Base-by-base conservation (phyloP, 2,329 filamentous ascomycete genomes). In the Cladosporium sp. region DNA sequence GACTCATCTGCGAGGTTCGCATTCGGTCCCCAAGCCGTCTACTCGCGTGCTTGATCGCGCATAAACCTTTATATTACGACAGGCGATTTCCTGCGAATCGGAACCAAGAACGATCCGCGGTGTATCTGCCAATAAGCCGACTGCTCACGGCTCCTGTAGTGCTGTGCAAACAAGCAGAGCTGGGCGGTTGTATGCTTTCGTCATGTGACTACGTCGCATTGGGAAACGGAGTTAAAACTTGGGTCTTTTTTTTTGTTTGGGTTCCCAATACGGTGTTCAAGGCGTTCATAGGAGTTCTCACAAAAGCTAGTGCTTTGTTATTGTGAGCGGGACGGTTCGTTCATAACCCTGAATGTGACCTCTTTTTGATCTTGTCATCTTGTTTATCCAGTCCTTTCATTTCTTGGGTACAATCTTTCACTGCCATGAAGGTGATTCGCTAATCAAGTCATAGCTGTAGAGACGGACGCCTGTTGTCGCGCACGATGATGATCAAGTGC, bases 1-100 rank as follows among this genome's bases (percentile, higher is more conserved):
- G 69, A 67, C 19, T 61, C 63, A 19, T 55, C 62, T 19, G 49
- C 49, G 30, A 65, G 42, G 30, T 17, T 56, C 45, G 54, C 42
- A 8, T 56, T 56, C 20, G 40, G 25, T 17, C 15, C n/a, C n/a
- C 54, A 56, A 22, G 34, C 54, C 17, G 42, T 56, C 8, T 56
- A 25, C 42, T 47, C 42, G 42, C 54, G 54, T 15, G 54, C 54
- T 25, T 56, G 42, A 56, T 20, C 17, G 20, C 1, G 9, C 3
- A 11, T 4, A 17, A 36, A 11, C n/a, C n/a, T 34, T 50, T n/a
- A 17, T 34, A 34, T 28, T 50, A 50, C 37, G 22, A 25, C n/a
- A 28, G 28, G 43, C 43, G 12, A 12, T 47, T 22, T 47, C 15
- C 30, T 9, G 43, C 15, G 25, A 17, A 47, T n/a, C 25, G 12